Evolutionary conservation across 495 filamentous ascomycete genomes (phyloP), one percentile per base, ranked within the genome.

Genomic region (Penicillium dipodomyicola): DNA sequence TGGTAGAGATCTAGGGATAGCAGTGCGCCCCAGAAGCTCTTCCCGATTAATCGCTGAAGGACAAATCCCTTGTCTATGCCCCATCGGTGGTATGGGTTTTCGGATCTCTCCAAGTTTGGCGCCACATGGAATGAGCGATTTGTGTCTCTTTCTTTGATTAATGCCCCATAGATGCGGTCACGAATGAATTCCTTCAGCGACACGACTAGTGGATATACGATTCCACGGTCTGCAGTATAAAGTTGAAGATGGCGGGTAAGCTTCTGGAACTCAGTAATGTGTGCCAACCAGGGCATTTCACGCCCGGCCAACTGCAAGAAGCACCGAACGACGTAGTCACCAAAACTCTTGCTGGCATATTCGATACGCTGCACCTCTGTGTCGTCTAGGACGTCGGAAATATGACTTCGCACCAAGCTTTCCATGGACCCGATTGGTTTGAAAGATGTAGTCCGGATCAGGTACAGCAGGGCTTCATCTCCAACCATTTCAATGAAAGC

Each of bases 401-500:
- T 60, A 1, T 71, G 71, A 44, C 75, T 65, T 8, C 32, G 40
- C 15, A 41, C 15, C 29, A 57, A 49, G 6, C 3, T 35, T 5
- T 50, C 17, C 68, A 57, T 64, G 62, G 10, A 74, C n/a, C 35
- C 44, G 37, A 33, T 42, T 23, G 44, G 60, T 35, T 17, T 12
- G 12, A 47, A 42, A 11, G 27, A 5, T 30, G 57, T 49, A 17
- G 49, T 32, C 14, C 49, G 59, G 27, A 62, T 59, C n/a, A 76
- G 40, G 39, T 69, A 63, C 10, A 71, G 67, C 35, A 78, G 51
- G 9, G 78, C 73, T 50, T 80, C 74, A 29, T 81, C 75, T 11
- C 76, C 75, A 11, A 80, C 78, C 6, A 82, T 49, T 20, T 75
- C 69, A 10, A 72, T 69, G 57, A 82, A 83, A n/a, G 77, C 58